These are phyloP conservation scores for Sporothrix pallida DNA, from an alignment of 2,329 filamentous ascomycete genomes.

Conservation along the genomic window DNA sequence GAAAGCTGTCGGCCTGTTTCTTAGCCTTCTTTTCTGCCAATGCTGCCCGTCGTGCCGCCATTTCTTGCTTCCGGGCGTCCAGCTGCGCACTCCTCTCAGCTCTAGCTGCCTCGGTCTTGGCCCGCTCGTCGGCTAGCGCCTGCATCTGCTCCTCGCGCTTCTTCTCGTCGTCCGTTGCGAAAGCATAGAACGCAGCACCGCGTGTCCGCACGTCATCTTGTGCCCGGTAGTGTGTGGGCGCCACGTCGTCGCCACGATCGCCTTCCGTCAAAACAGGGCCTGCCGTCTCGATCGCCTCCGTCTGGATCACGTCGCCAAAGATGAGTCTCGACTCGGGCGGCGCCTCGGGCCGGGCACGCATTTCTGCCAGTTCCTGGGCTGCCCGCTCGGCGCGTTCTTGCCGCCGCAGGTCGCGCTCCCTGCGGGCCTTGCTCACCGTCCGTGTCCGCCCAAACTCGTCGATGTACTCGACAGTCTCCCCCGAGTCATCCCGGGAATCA, in stretches of 20 bases:
- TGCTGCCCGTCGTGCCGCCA: conserved; percentile 67
- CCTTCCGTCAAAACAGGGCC: conserved; percentile 60
- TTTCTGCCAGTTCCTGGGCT: conserved; percentile 67
- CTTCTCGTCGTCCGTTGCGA: conserved; percentile 78
- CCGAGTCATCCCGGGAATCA: conserved; percentile 45
- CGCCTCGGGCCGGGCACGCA: conserved; percentile 69
- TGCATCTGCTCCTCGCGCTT: conserved; percentile 74
- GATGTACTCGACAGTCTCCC: conserved; percentile 79
- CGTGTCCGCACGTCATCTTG: conserved; percentile 82
- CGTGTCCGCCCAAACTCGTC: conserved; percentile 92
- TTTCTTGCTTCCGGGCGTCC: conserved; percentile 66
- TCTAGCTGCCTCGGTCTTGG: conserved; percentile 70
- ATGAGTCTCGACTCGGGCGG: conserved; percentile 71
- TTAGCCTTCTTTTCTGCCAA: conserved; percentile 55
- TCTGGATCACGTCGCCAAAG: conserved; percentile 83
- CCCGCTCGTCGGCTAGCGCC: conserved; percentile 68
- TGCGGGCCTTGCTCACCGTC: conserved; percentile 72
- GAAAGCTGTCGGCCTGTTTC: conserved; percentile 47
- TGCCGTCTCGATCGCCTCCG: conserved; percentile 75
- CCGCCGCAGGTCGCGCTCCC: conserved; percentile 65
- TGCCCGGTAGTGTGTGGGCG: conserved; percentile 79
- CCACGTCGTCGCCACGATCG: conserved; percentile 44
- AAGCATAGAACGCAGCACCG: conserved; percentile 90
- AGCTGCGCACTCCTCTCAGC: conserved; percentile 61
- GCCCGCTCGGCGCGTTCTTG: conserved; percentile 55